Percentiles rank a stretch among this genome's conserved stretches.
Evolutionary conservation across 371 early-diverging fungal genomes (phyloP).

Genomic region (Amoeboradix gromovi): DNA sequence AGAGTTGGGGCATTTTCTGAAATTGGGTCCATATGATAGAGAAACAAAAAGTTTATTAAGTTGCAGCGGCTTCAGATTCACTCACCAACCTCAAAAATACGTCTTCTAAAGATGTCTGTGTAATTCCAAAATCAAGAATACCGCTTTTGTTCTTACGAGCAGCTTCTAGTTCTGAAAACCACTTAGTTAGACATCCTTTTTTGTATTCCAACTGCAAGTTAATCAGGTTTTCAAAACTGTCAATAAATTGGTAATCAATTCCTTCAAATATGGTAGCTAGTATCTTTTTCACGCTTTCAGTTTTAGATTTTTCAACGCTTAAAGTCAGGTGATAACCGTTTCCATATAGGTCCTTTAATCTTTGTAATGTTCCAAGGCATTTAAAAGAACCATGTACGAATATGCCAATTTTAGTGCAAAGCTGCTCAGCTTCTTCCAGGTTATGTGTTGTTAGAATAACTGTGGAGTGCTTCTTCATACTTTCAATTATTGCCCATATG

Average conservation of each 20-base stretch:
- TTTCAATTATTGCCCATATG: constrained; percentile 3
- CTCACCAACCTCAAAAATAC: not conserved
- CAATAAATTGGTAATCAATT: not conserved
- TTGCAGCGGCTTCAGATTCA: not conserved
- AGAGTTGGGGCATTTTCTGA: too few relatives aligned
- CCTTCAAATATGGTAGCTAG: not conserved
- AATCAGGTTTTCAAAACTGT: not conserved
- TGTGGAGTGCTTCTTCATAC: constrained; percentile 5
- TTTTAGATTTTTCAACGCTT: not conserved
- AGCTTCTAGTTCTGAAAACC: not conserved
- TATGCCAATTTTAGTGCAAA: constrained; percentile 19
- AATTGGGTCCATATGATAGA: too few relatives aligned
- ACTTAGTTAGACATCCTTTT: not conserved
- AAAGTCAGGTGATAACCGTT: not conserved
- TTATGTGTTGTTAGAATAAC: constrained; percentile 10
- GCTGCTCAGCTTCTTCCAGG: constrained; percentile 12
- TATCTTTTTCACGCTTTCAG: not conserved
- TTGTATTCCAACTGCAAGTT: not conserved
- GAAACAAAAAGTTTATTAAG: too few relatives aligned
- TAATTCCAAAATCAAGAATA: not conserved
- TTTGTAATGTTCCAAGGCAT: constrained; percentile 17
- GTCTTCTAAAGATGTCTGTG: not conserved
- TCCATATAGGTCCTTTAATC: constrained; percentile 8
- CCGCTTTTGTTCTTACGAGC: not conserved
- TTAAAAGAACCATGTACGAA: constrained; percentile 17